Evolutionary conservation across 2,329 filamentous ascomycete species (phyloP).

Genomic region (Arthroderma sp.): DNA sequence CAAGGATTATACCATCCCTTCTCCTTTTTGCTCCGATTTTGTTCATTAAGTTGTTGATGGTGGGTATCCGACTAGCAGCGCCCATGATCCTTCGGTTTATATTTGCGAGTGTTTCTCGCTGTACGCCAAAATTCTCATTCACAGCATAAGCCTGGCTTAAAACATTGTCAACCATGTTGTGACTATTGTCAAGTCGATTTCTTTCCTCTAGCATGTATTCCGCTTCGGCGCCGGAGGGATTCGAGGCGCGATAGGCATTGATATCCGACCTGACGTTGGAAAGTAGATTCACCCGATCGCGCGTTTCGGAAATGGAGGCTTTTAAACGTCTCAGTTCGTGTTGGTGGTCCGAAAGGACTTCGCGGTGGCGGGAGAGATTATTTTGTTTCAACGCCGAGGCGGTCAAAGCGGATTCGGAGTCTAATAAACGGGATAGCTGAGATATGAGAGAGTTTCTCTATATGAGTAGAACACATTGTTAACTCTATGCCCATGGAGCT

Average conservation of each 20-base stretch:
- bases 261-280: slow-evolving; percentile 87
- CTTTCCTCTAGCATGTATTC: slow-evolving; percentile 97
- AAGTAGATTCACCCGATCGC: slow-evolving; percentile 79
- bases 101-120: slow-evolving; percentile 74
- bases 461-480: slow-evolving; percentile 1
- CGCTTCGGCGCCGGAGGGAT: slow-evolving; percentile 71
- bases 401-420: slow-evolving; percentile 76
- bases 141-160: slow-evolving; percentile 93
- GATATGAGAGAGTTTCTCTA: slow-evolving; percentile 70
- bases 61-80: slow-evolving; percentile 81
- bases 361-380: slow-evolving; percentile 80
- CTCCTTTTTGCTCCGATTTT: slow-evolving; percentile 92
- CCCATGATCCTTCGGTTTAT: slow-evolving; percentile 84
- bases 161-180: slow-evolving; percentile 79
- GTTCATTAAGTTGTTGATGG: slow-evolving; percentile 80
- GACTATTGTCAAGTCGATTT: slow-evolving; percentile 70
- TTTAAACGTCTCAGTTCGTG: slow-evolving; percentile 68
- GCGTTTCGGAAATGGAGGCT: slow-evolving; percentile 58
- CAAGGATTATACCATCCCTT: slow-evolving; percentile 87
- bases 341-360: slow-evolving; percentile 76
- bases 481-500: slow-evolving; percentile 8
- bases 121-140: slow-evolving; percentile 76
- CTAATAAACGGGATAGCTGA: slow-evolving; percentile 77
- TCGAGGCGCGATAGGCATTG: slow-evolving; percentile 68
- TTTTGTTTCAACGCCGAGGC: slow-evolving; percentile 94